Base-by-base conservation (phyloP, 768 basidiomycete species). In the Crassisporium funariophilum region DNA sequence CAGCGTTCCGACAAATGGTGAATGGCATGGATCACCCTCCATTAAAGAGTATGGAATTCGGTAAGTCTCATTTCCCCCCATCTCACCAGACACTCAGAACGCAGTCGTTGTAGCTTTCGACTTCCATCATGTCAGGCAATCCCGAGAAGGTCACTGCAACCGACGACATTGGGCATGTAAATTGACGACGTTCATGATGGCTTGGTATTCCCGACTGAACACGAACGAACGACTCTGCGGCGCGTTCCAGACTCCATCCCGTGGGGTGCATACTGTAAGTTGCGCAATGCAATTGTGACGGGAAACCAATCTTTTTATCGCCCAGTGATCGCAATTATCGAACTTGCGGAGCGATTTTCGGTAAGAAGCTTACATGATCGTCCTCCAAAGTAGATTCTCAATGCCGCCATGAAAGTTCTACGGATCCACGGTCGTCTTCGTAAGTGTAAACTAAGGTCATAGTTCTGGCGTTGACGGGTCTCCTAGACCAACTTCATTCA, bases 281-380 rank as follows among this genome's bases (percentile, higher is more conserved):
- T 16, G 23, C 21, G 35, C 22, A 8, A 17, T 60, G 8, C 38
- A 20, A 38, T 20, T 20, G 29, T 24, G n/a, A 35, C 2, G 1
- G 17, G 23, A 35, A 8, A 21, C 41, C 11, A 22, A 41, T 22
- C 19, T 20, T 15, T 4, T 21, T 41, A 45, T 36, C 12, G 17
- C 35, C 9, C 42, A 84, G 82, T 84, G 42, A 83, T 88, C 42
- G 84, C 83, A 8, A 22, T 83, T 22, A 72, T 86, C 21, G 86
- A 88, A 61, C 64, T 86, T 33, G 84, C 83, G 4, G 88, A 89
- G 58, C 81, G 87, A 10, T 89, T 89, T 66, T 88, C 86, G 31
- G 79, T 82, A 52, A 39, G 75, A 61, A 10, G 13, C 11, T 31
- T 10, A n/a, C 25, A 13, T 23, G 10, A 8, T n/a, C 21, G 27